These are phyloP conservation scores for Hypoxylon sp. DNA, from an alignment of 2,329 filamentous ascomycete species.

Conservation along the genomic window DNA sequence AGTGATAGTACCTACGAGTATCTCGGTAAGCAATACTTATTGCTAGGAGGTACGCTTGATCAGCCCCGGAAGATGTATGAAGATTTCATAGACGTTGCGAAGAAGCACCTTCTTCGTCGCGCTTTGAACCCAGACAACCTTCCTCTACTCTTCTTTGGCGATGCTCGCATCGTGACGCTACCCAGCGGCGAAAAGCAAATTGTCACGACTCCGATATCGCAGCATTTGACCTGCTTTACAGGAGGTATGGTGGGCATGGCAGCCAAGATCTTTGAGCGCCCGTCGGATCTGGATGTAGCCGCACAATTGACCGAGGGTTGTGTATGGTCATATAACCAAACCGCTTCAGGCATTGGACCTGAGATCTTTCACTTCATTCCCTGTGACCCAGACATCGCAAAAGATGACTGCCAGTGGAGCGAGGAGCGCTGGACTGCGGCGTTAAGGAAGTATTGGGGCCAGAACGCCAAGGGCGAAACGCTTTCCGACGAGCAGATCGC, in stretches of 20 bases:
- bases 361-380: constrained; percentile 69
- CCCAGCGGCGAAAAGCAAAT: constrained; percentile 45
- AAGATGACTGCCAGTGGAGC: constrained; percentile 54
- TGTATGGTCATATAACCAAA: constrained; percentile 74
- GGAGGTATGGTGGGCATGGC: constrained; percentile 77
- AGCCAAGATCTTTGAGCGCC: constrained; percentile 70
- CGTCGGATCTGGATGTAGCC: constrained; percentile 70
- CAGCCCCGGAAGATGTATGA: constrained; percentile 65
- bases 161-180: constrained; percentile 55
- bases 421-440: constrained; percentile 50
- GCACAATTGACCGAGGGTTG: constrained; percentile 74
- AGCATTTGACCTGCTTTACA: constrained; percentile 74
- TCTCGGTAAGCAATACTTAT: constrained; percentile 74
- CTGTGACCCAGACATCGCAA: constrained; percentile 52
- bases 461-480: constrained; percentile 40
- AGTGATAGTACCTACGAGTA: constrained; percentile 76
- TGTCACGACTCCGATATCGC: constrained; percentile 57
- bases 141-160: constrained; percentile 66
- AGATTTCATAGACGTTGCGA: constrained; percentile 62
- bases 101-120: constrained; percentile 62
- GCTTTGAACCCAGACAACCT: constrained; percentile 60
- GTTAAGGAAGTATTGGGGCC: constrained; percentile 51
- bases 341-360: constrained; percentile 72
- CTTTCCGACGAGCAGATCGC: constrained; percentile 54
- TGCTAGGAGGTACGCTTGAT: constrained; percentile 74